Base-by-base conservation (phyloP, 2,329 filamentous ascomycete species). In the Cryoendolithus antarcticus region DNA sequence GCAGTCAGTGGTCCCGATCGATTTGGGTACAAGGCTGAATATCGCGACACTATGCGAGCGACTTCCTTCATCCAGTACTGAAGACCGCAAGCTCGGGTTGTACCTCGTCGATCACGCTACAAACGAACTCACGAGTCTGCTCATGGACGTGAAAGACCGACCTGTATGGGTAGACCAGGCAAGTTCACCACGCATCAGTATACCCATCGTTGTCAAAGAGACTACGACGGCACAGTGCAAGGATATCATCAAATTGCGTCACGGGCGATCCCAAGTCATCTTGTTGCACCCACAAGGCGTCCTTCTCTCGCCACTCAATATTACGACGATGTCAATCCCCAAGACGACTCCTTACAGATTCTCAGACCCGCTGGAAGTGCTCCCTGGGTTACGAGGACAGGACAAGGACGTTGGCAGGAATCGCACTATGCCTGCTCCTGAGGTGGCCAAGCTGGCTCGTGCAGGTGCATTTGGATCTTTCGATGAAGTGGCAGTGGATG, bases 351-450 rank as follows among this genome's bases (percentile, higher is more conserved):
- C 44, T 2, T 56, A 57, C 35, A 44, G 53, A 34, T 39, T 48
- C 7, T 48, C 51, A 40, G 40, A 45, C 35, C 35, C 43, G 2
- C 42, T 53, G 13, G 39, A 44, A n/a, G 28, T 40, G 9, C 32
- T 34, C 9, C 12, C 30, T 6, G 13, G 13, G 12, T 9, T 15
- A 38, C 11, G 35, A 9, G 19, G 13, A 27, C 3, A 9, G 4
- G 34, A 47, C 28, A 45, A 44, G 12, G 53, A 56, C 1, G 35
- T 53, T 29, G 56, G 56, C 21, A 50, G 40, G 41, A 56, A 54
- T 41, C 46, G 56, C 28, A 49, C 39, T 2, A 28, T 57, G 5
- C 28, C 47, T 6, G 35, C 39, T 30, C 46, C 48, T 6, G 27
- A 41, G 6, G 13, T 34, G 9, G 9, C 48, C 3, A 10, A 24